Percentiles rank a stretch among this genome's conserved stretches.
phyloP scores from a whole-genome alignment of 208 protist species.

The Crithidia sp. region DNA sequence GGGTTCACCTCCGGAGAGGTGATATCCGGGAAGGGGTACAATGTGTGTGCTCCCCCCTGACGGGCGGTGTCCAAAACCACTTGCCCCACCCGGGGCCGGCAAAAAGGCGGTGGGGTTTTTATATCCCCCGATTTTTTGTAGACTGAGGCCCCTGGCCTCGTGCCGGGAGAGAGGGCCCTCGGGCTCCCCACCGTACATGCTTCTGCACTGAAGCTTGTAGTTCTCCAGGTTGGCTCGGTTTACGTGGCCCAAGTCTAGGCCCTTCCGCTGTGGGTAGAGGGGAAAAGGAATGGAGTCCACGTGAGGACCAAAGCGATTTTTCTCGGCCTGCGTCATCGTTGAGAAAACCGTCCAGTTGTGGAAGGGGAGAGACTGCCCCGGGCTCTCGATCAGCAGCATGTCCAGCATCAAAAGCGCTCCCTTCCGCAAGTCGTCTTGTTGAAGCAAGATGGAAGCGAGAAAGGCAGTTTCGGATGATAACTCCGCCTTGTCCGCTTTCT shows the following conservation, averaged over 20 bases:
- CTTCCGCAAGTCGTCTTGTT: neutral
- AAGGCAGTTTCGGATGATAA: neutral
- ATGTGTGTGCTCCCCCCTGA: neutral
- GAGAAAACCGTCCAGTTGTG: neutral
- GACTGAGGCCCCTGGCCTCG: neutral
- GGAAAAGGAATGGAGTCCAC: neutral
- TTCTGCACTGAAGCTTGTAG: neutral
- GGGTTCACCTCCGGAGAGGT: neutral
- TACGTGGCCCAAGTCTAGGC: neutral
- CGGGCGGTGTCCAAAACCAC: neutral
- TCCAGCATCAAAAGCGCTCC: neutral
- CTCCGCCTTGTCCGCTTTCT: neutral
- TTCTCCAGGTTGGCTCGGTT: neutral
- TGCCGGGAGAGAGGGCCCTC: neutral
- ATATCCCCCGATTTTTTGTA: neutral
- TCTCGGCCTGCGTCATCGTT: neutral
- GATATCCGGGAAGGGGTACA: neutral
- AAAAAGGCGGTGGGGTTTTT: neutral
- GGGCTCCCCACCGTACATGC: neutral
- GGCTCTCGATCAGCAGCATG: neutral
- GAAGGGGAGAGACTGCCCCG: neutral
- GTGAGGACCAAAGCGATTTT: neutral
- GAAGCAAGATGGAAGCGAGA: neutral
- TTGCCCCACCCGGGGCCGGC: neutral
- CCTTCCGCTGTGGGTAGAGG: neutral